Evolutionary conservation across 1,284 basidiomycete genomes (phyloP).

Genomic region (Sphaerobolus stellatus): DNA sequence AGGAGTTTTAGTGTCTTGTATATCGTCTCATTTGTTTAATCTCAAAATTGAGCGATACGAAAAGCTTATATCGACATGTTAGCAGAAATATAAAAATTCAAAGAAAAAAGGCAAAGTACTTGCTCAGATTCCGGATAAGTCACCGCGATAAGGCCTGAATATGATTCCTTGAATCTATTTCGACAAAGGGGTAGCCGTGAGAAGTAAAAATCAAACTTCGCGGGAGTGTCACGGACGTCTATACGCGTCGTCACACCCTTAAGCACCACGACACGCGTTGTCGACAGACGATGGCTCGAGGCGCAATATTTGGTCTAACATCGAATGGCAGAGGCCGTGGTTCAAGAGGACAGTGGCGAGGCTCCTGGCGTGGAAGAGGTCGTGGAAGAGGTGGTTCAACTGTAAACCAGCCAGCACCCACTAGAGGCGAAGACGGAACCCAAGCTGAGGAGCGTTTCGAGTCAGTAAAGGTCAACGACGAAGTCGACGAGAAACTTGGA

Average conservation of each 20-base stretch:
- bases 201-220: too few species aligned
- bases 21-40: too few species aligned
- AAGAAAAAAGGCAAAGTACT: too few species aligned
- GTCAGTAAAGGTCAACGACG: constrained; percentile 71
- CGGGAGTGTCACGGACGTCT: too few species aligned
- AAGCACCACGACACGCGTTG: neutral
- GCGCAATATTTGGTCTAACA: constrained; percentile 11
- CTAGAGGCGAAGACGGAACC: constrained; percentile 85
- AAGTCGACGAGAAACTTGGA: constrained; percentile 92
- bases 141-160: too few species aligned
- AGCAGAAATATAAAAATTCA: too few species aligned
- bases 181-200: too few species aligned
- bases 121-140: too few species aligned
- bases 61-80: too few species aligned
- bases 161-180: too few species aligned
- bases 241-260: constrained; percentile 2
- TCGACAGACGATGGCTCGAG: constrained; percentile 6
- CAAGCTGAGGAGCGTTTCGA: constrained; percentile 83
- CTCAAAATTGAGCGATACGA: too few species aligned
- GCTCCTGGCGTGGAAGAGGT: constrained; percentile 50
- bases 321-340: constrained; percentile 6
- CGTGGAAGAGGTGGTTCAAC: constrained; percentile 41
- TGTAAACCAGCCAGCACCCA: constrained; percentile 45
- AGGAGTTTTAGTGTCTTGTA: too few species aligned
- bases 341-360: constrained; percentile 12